Conservation (phyloP, 495 filamentous ascomycete genomes). For the Neurospora sp. region DNA sequence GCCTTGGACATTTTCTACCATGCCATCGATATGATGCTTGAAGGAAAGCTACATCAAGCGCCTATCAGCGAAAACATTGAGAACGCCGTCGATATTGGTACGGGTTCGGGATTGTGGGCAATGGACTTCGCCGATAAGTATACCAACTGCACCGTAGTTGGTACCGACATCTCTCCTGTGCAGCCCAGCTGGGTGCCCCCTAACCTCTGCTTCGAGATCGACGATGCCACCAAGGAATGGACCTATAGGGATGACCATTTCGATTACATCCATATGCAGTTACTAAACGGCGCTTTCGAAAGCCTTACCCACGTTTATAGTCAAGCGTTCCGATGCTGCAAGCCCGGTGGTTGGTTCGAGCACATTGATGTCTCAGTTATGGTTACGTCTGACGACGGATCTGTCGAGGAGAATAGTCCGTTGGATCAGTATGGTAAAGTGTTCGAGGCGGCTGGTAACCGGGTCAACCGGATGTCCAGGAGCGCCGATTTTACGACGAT, state of each 20-base stretch:
- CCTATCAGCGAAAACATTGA: conserved; percentile 16
- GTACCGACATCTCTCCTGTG: conserved; percentile 41
- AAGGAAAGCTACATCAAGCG: conserved; percentile 33
- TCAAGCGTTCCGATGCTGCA: conserved; percentile 22
- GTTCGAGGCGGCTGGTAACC: not conserved
- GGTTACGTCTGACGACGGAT: conserved; percentile 40
- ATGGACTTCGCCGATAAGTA: conserved; percentile 49
- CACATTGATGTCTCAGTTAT: conserved; percentile 34
- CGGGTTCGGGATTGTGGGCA: conserved; percentile 33
- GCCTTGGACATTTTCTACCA: conserved; percentile 29
- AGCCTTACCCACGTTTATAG: conserved; percentile 39
- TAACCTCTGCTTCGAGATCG: conserved; percentile 40
- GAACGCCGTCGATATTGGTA: conserved; percentile 29
- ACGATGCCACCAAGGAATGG: conserved; percentile 41
- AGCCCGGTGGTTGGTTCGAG: conserved; percentile 33
- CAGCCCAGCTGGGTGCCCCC: conserved; percentile 35
- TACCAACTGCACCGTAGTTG: conserved; percentile 39
- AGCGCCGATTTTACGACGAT: not conserved
- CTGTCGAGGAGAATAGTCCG: conserved; percentile 5
- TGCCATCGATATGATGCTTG: conserved; percentile 19
- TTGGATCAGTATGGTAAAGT: not conserved
- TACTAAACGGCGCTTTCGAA: conserved; percentile 37
- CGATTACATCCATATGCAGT: conserved; percentile 49
- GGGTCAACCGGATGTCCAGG: not conserved
- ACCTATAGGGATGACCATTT: conserved; percentile 35